Evolutionary conservation across 306 rosid genomes (phyloP).

Genomic region (Quercus aquifolioides): DNA sequence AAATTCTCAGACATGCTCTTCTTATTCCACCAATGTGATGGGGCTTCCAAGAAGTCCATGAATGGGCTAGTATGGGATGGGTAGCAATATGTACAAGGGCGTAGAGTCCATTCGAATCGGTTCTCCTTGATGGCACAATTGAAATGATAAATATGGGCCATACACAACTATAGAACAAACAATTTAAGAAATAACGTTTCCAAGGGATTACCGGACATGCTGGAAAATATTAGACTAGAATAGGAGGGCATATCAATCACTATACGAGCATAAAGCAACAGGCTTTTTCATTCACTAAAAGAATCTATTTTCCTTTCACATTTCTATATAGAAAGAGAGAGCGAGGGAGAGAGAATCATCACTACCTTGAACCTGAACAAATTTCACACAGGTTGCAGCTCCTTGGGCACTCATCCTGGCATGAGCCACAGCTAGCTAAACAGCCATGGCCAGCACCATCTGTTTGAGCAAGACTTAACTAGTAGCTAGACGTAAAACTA

Average conservation of each 20-base stretch:
- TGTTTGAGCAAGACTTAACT: constrained; percentile 28
- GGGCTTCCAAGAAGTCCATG: too few species aligned
- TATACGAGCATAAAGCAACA: constrained; percentile 27
- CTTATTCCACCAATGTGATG: too few species aligned
- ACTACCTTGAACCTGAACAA: constrained; percentile 48
- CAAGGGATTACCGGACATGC: too few species aligned
- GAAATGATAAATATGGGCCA: neutral
- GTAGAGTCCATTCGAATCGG: too few species aligned
- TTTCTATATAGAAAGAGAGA: constrained; percentile 33
- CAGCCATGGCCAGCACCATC: constrained; percentile 32
- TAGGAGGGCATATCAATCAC: constrained; percentile 1
- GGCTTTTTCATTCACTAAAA: constrained; percentile 61
- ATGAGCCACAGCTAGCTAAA: constrained; percentile 30
- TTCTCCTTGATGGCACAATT: too few species aligned
- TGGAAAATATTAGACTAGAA: neutral
- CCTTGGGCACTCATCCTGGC: constrained; percentile 32
- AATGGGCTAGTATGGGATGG: too few species aligned
- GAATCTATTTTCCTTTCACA: constrained; percentile 48
- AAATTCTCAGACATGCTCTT: too few species aligned
- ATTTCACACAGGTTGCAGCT: constrained; percentile 23
- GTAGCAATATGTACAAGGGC: too few species aligned
- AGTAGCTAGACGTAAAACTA: constrained; percentile 32
- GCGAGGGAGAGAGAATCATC: constrained; percentile 32
- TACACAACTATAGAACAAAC: neutral
- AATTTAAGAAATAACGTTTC: neutral